These are phyloP conservation scores for Ophiocordyceps australis DNA, from an alignment of 2,329 filamentous ascomycete species.

Conservation along the genomic window DNA sequence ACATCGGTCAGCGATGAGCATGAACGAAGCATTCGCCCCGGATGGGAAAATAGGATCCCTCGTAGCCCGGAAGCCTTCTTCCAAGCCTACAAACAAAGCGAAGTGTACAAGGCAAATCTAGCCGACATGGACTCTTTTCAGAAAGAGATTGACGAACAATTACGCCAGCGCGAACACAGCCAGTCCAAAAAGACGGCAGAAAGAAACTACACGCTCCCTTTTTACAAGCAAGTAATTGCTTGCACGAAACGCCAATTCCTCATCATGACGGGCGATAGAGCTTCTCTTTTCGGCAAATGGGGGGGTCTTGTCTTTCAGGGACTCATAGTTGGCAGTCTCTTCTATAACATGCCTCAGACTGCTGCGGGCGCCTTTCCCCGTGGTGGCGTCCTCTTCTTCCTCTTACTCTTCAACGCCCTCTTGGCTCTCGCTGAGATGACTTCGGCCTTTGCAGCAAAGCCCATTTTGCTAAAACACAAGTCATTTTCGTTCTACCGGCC, in stretches of 20 bases:
- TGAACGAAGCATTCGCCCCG: constrained; percentile 49
- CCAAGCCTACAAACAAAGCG: constrained; percentile 44
- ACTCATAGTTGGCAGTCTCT: constrained; percentile 63
- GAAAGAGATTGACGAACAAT: constrained; percentile 35
- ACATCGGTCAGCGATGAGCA: constrained; percentile 61
- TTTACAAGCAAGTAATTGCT: constrained; percentile 52
- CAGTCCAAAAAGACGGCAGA: constrained; percentile 52
- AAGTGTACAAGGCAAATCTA: constrained; percentile 39
- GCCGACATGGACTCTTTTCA: constrained; percentile 45
- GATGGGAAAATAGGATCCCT: constrained; percentile 47
- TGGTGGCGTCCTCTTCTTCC: constrained; percentile 28
- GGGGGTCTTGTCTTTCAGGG: constrained; percentile 60
- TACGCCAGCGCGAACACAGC: constrained; percentile 25
- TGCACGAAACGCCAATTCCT: constrained; percentile 62
- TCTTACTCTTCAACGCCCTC: constrained; percentile 37
- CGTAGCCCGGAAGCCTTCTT: constrained; percentile 51
- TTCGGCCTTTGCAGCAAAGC: constrained; percentile 39
- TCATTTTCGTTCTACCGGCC: constrained; percentile 51
- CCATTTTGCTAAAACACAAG: constrained; percentile 53
- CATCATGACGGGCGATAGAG: constrained; percentile 58
- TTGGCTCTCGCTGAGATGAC: constrained; percentile 62
- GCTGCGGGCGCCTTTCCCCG: constrained; percentile 46
- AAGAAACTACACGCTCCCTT: constrained; percentile 60
- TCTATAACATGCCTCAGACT: constrained; percentile 45
- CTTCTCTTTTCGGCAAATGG: constrained; percentile 61